phyloP scores from a whole-genome alignment of 352 stramenopile genomes.

The Phytopythium delawarense region DNA sequence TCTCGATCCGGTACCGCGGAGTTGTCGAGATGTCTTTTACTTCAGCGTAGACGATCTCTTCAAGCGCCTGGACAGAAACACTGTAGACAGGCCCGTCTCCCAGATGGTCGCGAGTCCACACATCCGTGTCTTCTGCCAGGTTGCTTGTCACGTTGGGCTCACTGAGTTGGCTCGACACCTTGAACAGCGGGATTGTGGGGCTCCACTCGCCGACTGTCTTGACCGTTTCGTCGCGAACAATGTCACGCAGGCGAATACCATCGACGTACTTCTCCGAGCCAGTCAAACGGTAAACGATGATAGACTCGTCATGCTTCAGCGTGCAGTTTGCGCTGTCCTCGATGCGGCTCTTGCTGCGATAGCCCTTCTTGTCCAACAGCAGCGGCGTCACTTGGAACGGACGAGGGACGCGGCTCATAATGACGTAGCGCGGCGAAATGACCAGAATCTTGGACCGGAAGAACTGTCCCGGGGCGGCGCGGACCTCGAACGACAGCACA shows the following conservation, averaged over 20 bases:
- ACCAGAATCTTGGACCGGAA: conserved; percentile 80
- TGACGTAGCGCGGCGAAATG: conserved; percentile 70
- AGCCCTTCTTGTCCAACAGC: conserved; percentile 74
- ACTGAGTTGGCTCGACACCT: conserved; percentile 31
- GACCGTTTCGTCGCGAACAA: conserved; percentile 30
- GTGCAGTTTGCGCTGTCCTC: conserved; percentile 31
- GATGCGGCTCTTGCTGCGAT: conserved; percentile 24
- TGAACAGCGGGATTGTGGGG: conserved; percentile 42
- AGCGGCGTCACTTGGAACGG: conserved; percentile 68
- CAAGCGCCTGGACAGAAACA: conserved; percentile 45
- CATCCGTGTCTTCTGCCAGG: conserved; percentile 36
- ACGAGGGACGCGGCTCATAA: conserved; percentile 62
- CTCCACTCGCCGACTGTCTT: conserved; percentile 57
- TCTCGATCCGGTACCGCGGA: conserved; percentile 82
- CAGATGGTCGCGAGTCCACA: conserved; percentile 70
- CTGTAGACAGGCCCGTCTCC: conserved; percentile 74
- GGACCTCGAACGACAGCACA: conserved; percentile 76
- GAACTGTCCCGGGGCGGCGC: conserved; percentile 77
- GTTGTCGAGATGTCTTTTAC: conserved; percentile 64
- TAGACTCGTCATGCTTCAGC: conserved; percentile 47
- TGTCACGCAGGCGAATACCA: conserved; percentile 63
- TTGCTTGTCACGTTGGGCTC: conserved; percentile 40
- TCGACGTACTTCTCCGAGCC: conserved; percentile 71
- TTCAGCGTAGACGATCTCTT: conserved; percentile 69
- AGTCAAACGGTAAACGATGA: conserved; percentile 63